Percentiles rank a stretch among this genome's conserved stretches.
Conservation (phyloP, 73 alveolate species). For the Paramecium octaurelia region DNA sequence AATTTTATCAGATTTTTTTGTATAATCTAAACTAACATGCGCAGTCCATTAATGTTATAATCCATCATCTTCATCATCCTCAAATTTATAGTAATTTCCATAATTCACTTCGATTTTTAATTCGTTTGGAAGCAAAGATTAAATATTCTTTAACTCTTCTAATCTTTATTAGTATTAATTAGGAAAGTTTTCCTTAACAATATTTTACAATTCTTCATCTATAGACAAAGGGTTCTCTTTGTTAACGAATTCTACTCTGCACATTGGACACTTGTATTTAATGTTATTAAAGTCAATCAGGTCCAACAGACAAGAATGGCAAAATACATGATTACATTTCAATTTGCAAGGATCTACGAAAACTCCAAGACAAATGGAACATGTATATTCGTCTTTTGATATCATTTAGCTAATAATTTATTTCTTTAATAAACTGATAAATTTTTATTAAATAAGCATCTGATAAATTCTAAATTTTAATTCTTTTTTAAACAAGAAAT, state of each 20-base stretch:
- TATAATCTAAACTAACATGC: neutral
- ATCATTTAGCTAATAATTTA: neutral
- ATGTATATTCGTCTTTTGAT: neutral
- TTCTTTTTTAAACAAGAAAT: neutral
- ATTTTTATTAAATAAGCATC: neutral
- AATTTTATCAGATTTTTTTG: neutral
- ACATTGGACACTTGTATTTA: neutral
- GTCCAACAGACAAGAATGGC: neutral
- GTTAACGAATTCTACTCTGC: neutral
- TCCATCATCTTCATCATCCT: neutral
- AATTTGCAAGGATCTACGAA: neutral
- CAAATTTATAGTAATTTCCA: neutral
- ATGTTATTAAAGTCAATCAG: neutral
- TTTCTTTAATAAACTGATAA: neutral
- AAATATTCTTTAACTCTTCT: neutral
- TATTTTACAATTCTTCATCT: neutral
- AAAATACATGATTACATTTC: neutral
- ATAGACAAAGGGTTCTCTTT: neutral
- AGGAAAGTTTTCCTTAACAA: neutral
- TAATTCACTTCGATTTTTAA: neutral
- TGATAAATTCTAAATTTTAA: neutral
- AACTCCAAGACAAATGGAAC: neutral
- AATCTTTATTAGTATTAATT: neutral
- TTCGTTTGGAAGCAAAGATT: neutral
- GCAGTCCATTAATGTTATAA: neutral